Evolutionary conservation across 176 grass and related monocot species (phyloP).

Genomic region (Stipa capillata): DNA sequence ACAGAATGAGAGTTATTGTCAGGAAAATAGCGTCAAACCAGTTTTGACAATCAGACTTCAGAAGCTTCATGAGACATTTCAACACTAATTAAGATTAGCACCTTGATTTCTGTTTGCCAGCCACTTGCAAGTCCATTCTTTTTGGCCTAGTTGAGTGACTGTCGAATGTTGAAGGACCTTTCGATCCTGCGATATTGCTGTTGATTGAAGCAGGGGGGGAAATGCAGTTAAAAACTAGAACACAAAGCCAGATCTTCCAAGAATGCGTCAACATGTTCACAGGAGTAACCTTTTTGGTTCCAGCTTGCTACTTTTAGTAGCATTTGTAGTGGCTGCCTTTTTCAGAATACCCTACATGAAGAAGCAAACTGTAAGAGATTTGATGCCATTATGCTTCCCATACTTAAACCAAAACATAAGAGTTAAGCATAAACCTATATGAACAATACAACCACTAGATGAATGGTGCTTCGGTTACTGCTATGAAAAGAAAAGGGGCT

Average conservation of each 20-base stretch:
- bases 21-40: slow-evolving; percentile 7
- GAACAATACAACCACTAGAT: background rate
- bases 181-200: slow-evolving; percentile 19
- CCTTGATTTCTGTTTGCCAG: slow-evolving; percentile 63
- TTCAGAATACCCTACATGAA: slow-evolving; percentile 37
- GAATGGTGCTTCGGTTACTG: background rate
- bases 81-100: slow-evolving; percentile 23
- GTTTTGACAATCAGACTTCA: background rate
- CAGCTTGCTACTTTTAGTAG: slow-evolving; percentile 31
- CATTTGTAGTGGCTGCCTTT: slow-evolving; percentile 36
- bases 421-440: background rate
- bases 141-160: slow-evolving; percentile 19
- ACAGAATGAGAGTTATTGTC: slow-evolving; percentile 9
- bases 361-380: slow-evolving; percentile 6
- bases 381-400: background rate
- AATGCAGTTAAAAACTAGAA: background rate
- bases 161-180: slow-evolving; percentile 2
- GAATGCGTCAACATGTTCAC: background rate
- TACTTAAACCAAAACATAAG: background rate
- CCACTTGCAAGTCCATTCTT: slow-evolving; percentile 30
- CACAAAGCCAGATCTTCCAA: background rate
- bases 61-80: slow-evolving; percentile 20
- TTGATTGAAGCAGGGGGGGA: slow-evolving; percentile 3
- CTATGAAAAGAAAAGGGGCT: background rate
- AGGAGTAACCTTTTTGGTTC: slow-evolving; percentile 63